phyloP scores from a whole-genome alignment of 1,139 yeast genomes.

The Taiozyma sp. region DNA sequence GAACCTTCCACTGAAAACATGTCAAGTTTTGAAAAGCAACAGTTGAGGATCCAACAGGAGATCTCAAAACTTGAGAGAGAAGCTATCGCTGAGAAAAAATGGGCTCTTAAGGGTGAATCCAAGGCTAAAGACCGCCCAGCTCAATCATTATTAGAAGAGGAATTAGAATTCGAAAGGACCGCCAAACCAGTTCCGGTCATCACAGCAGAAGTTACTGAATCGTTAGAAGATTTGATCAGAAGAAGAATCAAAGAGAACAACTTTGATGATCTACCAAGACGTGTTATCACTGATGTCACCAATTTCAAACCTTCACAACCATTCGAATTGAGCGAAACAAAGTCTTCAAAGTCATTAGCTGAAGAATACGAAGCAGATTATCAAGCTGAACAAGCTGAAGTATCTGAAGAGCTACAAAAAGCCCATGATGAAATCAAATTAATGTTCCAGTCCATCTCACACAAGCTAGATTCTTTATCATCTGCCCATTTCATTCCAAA shows the following conservation, averaged over 20 bases:
- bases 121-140: conserved; percentile 75
- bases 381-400: conserved; percentile 34
- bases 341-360: conserved; percentile 84
- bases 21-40: conserved; percentile 84
- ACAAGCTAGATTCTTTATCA: conserved; percentile 80
- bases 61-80: conserved; percentile 79
- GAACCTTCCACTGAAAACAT: conserved; percentile 38
- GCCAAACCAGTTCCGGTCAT: conserved; percentile 89
- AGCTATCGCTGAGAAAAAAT: conserved; percentile 83
- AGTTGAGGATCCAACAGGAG: conserved; percentile 67
- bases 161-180: conserved; percentile 67
- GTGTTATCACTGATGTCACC: conserved; percentile 59
- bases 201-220: conserved; percentile 81
- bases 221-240: conserved; percentile 83
- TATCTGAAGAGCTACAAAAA: conserved; percentile 56
- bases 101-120: conserved; percentile 95
- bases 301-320: conserved; percentile 44
- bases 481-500: conserved; percentile 94
- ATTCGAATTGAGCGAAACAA: conserved; percentile 75
- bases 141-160: conserved; percentile 73
- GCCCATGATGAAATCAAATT: conserved; percentile 78
- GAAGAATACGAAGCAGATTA: conserved; percentile 89
- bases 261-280: conserved; percentile 81
- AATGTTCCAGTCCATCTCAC: conserved; percentile 57
- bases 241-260: conserved; percentile 70